These are phyloP conservation scores for Yarrowia deformans DNA, from an alignment of 805 yeast genomes.

Conservation along the genomic window DNA sequence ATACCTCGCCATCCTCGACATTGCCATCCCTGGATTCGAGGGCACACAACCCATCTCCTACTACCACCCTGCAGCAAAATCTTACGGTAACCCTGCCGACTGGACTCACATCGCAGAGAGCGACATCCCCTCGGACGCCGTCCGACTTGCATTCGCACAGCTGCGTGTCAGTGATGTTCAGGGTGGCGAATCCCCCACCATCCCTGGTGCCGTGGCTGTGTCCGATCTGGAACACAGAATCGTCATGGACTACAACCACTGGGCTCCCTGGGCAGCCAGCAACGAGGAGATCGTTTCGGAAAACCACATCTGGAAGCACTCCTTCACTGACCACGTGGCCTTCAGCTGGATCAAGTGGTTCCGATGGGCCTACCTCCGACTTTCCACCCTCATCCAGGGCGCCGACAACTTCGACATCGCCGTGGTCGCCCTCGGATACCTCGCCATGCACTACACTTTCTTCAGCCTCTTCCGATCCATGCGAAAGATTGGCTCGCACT, in stretches of 20 bases:
- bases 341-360: conserved; percentile 52
- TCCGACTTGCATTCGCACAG: conserved; percentile 43
- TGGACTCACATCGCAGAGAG: conserved; percentile 36
- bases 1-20: conserved; percentile 66
- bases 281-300: conserved; percentile 43
- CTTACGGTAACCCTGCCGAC: conserved; percentile 37
- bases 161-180: conserved; percentile 44
- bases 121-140: conserved; percentile 41
- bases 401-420: conserved; percentile 89
- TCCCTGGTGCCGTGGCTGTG: conserved; percentile 42
- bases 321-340: conserved; percentile 42
- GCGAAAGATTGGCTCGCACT: conserved; percentile 78
- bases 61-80: conserved; percentile 42
- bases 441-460: conserved; percentile 87
- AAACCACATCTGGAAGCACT: conserved; percentile 42
- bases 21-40: conserved; percentile 49
- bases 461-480: conserved; percentile 76
- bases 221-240: conserved; percentile 42
- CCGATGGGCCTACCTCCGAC: conserved; percentile 49
- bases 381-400: conserved; percentile 54
- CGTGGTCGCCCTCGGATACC: conserved; percentile 78
- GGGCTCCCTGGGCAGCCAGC: conserved; percentile 47
- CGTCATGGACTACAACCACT: conserved; percentile 45
- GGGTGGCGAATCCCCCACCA: conserved; percentile 41
- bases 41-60: conserved; percentile 43